These are phyloP conservation scores for Paraleonurus japonicus DNA, from an alignment of 257 asterid species.

Conservation along the genomic window DNA sequence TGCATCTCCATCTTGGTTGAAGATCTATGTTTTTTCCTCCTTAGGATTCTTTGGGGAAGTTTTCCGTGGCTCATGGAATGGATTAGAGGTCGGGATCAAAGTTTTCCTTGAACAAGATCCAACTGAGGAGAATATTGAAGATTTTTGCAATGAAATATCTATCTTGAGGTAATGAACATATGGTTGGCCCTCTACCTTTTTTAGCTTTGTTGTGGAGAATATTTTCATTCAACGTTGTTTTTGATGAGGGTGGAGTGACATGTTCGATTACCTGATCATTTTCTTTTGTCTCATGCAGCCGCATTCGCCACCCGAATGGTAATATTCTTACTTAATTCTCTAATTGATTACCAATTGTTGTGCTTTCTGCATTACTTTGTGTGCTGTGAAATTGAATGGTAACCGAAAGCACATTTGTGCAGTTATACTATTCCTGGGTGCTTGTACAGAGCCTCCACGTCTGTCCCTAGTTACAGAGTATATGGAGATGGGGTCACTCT, in stretches of 20 bases:
- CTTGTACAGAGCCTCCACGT: constrained; percentile 87
- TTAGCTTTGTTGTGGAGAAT: neutral
- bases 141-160: constrained; percentile 86
- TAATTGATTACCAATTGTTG: neutral
- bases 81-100: constrained; percentile 77
- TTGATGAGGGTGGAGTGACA: constrained; percentile 8
- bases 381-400: constrained; percentile 10
- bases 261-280: constrained; percentile 32
- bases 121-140: constrained; percentile 80
- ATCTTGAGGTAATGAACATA: constrained; percentile 60
- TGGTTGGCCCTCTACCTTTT: constrained; percentile 15
- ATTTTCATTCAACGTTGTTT: neutral
- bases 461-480: constrained; percentile 83
- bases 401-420: constrained; percentile 29
- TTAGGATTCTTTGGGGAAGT: constrained; percentile 94
- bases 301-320: constrained; percentile 97
- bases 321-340: constrained; percentile 33
- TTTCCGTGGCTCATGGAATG: constrained; percentile 87
- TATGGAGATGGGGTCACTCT: constrained; percentile 94
- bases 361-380: constrained; percentile 8
- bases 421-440: constrained; percentile 93
- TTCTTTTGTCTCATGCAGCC: constrained; percentile 54
- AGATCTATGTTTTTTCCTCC: neutral
- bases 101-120: constrained; percentile 79
- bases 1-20: constrained; percentile 11